Percentiles rank a stretch among this genome's conserved stretches.
phyloP scores from a whole-genome alignment of 352 stramenopile species.

The Phytopythium cucurbitacearum region DNA sequence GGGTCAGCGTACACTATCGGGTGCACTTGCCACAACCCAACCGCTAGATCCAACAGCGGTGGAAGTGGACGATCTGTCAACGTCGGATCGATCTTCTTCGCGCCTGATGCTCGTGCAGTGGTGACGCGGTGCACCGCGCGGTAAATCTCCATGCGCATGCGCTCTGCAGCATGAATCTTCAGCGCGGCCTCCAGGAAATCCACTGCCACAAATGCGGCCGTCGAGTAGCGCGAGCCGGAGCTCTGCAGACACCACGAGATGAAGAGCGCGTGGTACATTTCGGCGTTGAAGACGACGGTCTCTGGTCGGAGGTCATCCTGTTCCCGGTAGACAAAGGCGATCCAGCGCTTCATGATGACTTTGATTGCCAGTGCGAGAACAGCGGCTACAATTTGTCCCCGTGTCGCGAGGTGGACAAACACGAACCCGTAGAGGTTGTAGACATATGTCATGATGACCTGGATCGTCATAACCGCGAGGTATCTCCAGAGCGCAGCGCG shows the following conservation, averaged over 20 bases:
- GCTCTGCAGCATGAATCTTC: background rate
- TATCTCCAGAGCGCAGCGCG: background rate
- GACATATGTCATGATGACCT: slow-evolving; percentile 10
- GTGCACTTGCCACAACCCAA: too few species aligned
- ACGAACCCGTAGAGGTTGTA: slow-evolving; percentile 18
- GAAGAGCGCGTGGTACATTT: slow-evolving; percentile 20
- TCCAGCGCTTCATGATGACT: slow-evolving; percentile 15
- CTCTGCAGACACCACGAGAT: slow-evolving; percentile 17
- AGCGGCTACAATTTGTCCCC: slow-evolving; percentile 10
- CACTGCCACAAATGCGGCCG: slow-evolving; percentile 10
- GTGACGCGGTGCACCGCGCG: too few species aligned
- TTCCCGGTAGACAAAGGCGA: slow-evolving; percentile 9
- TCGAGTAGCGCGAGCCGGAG: slow-evolving; percentile 14
- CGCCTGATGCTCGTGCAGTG: too few species aligned
- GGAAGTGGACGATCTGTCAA: too few species aligned
- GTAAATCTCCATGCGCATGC: too few species aligned
- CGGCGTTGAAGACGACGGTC: slow-evolving; percentile 17
- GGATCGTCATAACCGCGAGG: background rate
- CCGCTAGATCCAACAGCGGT: too few species aligned
- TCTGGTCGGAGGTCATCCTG: slow-evolving; percentile 19
- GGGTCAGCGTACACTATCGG: too few species aligned
- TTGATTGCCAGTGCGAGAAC: slow-evolving; percentile 16
- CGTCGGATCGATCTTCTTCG: too few species aligned
- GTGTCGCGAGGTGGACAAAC: slow-evolving; percentile 8
- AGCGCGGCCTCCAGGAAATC: slow-evolving; percentile 14